A percentile compares a stretch with the other conserved stretches of the same genome.
Conservation (phyloP, 2,329 filamentous ascomycete species). For the Xylariaceae sp. region DNA sequence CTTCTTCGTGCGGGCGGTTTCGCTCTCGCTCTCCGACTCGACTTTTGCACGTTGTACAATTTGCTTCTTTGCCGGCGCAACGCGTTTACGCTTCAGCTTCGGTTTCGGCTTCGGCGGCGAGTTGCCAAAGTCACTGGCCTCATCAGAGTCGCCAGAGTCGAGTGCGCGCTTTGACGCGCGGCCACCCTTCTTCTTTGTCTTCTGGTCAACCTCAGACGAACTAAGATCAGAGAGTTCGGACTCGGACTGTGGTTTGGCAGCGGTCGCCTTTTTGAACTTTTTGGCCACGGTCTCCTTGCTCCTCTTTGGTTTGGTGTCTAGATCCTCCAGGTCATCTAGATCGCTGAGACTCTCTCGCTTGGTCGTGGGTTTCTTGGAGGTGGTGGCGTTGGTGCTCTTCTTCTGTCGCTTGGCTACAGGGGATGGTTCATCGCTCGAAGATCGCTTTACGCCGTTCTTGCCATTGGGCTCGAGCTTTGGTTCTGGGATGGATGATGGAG, state of each 20-base stretch:
- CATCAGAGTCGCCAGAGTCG: slow-evolving; percentile 32
- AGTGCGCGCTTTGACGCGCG: slow-evolving; percentile 29
- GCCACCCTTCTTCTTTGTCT: slow-evolving; percentile 16
- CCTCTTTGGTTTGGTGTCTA: slow-evolving; percentile 1
- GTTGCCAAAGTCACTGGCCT: slow-evolving; percentile 20
- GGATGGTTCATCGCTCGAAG: slow-evolving; percentile 34
- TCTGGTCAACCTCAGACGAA: slow-evolving; percentile 29
- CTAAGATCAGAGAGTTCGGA: slow-evolving; percentile 21
- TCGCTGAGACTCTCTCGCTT: slow-evolving; percentile 32
- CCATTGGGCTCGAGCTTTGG: slow-evolving; percentile 19
- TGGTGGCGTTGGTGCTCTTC: slow-evolving; percentile 21
- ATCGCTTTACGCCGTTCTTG: slow-evolving; percentile 32
- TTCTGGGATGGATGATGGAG: slow-evolving; percentile 13
- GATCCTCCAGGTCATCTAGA: slow-evolving; percentile 17
- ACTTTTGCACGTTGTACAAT: slow-evolving; percentile 22
- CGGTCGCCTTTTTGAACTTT: slow-evolving; percentile 19
- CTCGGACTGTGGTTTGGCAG: slow-evolving; percentile 11
- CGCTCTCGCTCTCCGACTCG: slow-evolving; percentile 27
- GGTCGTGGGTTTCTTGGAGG: slow-evolving; percentile 28
- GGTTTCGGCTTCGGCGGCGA: slow-evolving; percentile 5
- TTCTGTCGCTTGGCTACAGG: slow-evolving; percentile 41
- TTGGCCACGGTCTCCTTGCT: slow-evolving; percentile 13
- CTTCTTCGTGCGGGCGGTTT: slow-evolving; percentile 15
- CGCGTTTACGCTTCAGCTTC: slow-evolving; percentile 27
- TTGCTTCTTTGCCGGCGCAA: slow-evolving; percentile 19